Evolutionary conservation across 441 rosid species (phyloP).

Genomic region (Capsella rubella): DNA sequence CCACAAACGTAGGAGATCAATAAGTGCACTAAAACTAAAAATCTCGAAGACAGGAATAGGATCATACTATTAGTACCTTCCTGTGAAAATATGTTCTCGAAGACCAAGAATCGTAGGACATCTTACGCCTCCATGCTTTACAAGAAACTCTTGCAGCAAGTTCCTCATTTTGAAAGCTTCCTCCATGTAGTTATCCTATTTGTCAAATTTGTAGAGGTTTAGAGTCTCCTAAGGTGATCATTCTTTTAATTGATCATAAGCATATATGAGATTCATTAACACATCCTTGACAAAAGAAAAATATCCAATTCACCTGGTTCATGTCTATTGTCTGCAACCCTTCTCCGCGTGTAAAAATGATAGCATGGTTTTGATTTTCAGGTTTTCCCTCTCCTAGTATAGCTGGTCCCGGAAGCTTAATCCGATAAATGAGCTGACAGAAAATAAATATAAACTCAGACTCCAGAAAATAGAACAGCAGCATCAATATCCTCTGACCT

Average conservation of each 20-base stretch:
- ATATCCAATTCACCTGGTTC: slow-evolving; percentile 55
- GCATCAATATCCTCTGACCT: slow-evolving; percentile 2
- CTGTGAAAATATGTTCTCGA: slow-evolving; percentile 83
- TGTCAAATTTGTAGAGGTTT: slow-evolving; percentile 16
- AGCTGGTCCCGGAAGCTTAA: slow-evolving; percentile 70
- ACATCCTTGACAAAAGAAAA: slow-evolving; percentile 3
- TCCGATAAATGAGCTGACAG: slow-evolving; percentile 59
- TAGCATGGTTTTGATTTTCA: slow-evolving; percentile 76
- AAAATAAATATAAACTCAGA: slow-evolving; percentile 22
- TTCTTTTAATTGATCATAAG: slow-evolving; percentile 9
- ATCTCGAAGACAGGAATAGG: neutral
- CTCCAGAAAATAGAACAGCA: neutral
- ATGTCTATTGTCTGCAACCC: slow-evolving; percentile 74
- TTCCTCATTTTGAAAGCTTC: slow-evolving; percentile 84
- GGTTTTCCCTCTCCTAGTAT: slow-evolving; percentile 75
- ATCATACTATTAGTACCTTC: slow-evolving; percentile 54
- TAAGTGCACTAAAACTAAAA: neutral
- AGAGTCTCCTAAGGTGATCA: slow-evolving; percentile 9
- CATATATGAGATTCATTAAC: slow-evolving; percentile 5
- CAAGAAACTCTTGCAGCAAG: slow-evolving; percentile 69
- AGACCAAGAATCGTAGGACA: slow-evolving; percentile 73
- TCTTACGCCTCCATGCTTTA: slow-evolving; percentile 62
- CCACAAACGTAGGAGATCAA: slow-evolving; percentile 15
- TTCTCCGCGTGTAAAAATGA: slow-evolving; percentile 71
- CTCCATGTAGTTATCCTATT: slow-evolving; percentile 78